Evolutionary conservation across 106 monocot genomes (phyloP).

Genomic region (Narthecium ossifragum): DNA sequence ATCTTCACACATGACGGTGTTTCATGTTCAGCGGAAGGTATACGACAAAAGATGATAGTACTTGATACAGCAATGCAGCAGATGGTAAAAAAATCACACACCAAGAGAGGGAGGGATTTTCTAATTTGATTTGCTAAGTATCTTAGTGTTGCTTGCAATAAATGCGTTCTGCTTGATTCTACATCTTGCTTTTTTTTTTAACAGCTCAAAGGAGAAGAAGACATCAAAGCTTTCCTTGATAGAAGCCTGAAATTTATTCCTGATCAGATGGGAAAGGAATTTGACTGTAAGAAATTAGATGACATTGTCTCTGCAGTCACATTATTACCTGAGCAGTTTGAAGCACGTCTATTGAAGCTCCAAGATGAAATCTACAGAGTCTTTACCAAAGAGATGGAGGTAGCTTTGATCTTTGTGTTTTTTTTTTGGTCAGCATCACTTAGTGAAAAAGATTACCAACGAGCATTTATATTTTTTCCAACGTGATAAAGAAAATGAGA

Average conservation of each 20-base stretch:
- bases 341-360: slow-evolving; percentile 39
- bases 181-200: neutral
- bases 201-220: slow-evolving; percentile 81
- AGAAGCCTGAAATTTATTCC: slow-evolving; percentile 44
- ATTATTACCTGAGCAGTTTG: slow-evolving; percentile 45
- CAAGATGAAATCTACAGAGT: slow-evolving; percentile 34
- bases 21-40: slow-evolving; percentile 54
- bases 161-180: no score
- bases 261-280: slow-evolving; percentile 42
- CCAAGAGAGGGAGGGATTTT: no score
- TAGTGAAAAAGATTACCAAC: no score
- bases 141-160: no score
- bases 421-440: no score
- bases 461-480: no score
- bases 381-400: slow-evolving; percentile 60
- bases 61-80: slow-evolving; percentile 60
- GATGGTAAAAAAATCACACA: slow-evolving; percentile 68
- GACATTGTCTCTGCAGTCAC: slow-evolving; percentile 51
- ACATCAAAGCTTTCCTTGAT: slow-evolving; percentile 60
- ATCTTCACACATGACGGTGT: no score
- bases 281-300: slow-evolving; percentile 36
- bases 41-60: slow-evolving; percentile 66
- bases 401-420: slow-evolving; percentile 16
- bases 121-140: no score
- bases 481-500: no score